A percentile compares a stretch with the other conserved stretches of the same genome.
phyloP scores from a whole-genome alignment of 2,329 filamentous ascomycete genomes.

The Nemania diffusa region DNA sequence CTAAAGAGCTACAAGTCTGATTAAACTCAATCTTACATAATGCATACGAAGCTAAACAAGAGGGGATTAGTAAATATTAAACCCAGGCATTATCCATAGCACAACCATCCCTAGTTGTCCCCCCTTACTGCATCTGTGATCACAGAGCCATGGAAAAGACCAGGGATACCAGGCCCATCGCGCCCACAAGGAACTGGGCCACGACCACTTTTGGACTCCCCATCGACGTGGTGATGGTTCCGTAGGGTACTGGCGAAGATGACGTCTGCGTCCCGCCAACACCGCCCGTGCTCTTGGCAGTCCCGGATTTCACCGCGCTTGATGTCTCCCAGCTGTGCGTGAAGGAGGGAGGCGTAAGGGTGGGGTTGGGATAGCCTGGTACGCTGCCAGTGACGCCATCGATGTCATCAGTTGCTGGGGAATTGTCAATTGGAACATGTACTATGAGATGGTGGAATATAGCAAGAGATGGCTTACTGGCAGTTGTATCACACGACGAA shows the following conservation, averaged over 20 bases:
- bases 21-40: background rate
- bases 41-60: background rate
- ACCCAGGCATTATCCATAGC: background rate
- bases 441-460: too few species aligned
- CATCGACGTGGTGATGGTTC: slow-evolving; percentile 16
- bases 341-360: slow-evolving; percentile 13
- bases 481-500: slow-evolving; percentile 19
- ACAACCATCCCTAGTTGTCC: background rate
- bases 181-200: background rate
- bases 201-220: background rate
- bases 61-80: slow-evolving; percentile 10
- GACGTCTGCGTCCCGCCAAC: slow-evolving; percentile 16
- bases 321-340: background rate
- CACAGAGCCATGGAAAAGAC: slow-evolving; percentile 7
- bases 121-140: background rate
- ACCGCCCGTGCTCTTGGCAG: background rate
- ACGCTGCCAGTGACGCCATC: slow-evolving; percentile 26
- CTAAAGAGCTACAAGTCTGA: too few species aligned
- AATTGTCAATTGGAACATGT: background rate
- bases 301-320: background rate
- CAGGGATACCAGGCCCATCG: slow-evolving; percentile 13
- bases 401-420: slow-evolving; percentile 21
- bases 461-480: slow-evolving; percentile 6
- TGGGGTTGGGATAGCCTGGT: background rate
- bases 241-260: slow-evolving; percentile 5